Evolutionary conservation across 495 filamentous ascomycete genomes (phyloP).

Genomic region (Pseudoneurospora amorphoporcata): DNA sequence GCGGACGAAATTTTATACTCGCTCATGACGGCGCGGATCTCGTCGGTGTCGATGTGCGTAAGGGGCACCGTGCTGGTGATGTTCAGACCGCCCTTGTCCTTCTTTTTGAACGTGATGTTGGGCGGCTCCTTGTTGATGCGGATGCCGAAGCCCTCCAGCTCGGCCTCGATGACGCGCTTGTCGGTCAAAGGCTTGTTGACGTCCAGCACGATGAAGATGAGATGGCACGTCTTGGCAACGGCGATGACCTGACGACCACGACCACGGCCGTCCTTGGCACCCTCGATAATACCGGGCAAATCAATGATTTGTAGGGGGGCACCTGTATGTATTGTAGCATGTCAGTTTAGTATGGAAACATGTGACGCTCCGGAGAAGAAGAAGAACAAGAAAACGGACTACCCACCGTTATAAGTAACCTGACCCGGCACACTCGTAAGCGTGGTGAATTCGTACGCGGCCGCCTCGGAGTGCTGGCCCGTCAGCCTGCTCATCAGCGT

Average conservation of each 20-base stretch:
- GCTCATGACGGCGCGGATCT: slow-evolving; percentile 94
- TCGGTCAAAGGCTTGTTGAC: slow-evolving; percentile 97
- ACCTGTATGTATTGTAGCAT: slow-evolving; percentile 24
- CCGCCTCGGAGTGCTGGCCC: slow-evolving; percentile 92
- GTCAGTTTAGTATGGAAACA: neutral
- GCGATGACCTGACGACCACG: slow-evolving; percentile 98
- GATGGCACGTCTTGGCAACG: slow-evolving; percentile 94
- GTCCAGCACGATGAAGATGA: slow-evolving; percentile 97
- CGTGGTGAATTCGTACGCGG: slow-evolving; percentile 97
- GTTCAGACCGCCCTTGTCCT: slow-evolving; percentile 93
- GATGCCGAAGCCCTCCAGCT: slow-evolving; percentile 96
- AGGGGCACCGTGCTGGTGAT: slow-evolving; percentile 89
- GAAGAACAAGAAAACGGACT: neutral
- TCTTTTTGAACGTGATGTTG: slow-evolving; percentile 97
- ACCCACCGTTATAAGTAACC: slow-evolving; percentile 76
- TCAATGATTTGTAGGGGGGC: slow-evolving; percentile 98
- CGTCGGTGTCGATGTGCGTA: slow-evolving; percentile 86
- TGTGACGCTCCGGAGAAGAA: neutral
- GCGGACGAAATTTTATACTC: slow-evolving; percentile 96
- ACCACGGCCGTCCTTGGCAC: slow-evolving; percentile 96
- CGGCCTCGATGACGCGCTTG: slow-evolving; percentile 92
- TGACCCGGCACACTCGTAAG: slow-evolving; percentile 95
- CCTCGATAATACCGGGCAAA: slow-evolving; percentile 96
- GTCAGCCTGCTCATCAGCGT: slow-evolving; percentile 92
- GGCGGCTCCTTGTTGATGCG: slow-evolving; percentile 94